Evolutionary conservation across 2,329 filamentous ascomycete genomes (phyloP), one percentile per base, ranked within the genome.

Genomic region (Leptosphaerulina australis): DNA sequence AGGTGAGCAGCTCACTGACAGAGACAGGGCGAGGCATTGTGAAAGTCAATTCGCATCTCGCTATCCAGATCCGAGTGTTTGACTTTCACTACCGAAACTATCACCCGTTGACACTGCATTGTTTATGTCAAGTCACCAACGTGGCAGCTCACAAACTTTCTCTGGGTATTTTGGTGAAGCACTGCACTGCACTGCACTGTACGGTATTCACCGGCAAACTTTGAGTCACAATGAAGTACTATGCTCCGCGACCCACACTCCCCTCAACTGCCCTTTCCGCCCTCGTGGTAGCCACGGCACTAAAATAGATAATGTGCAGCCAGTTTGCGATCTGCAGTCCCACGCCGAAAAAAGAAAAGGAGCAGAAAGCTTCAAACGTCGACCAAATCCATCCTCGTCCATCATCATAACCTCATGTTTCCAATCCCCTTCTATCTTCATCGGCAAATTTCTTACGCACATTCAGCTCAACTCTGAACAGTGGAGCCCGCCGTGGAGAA

Each of bases 81-180:
- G 21, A 44, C 21, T 11, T 40, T 36, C 35, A 18, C 41, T 37
- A 45, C 41, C 33, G 36, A 24, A 31, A 28, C 20, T 22, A 17
- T 41, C 25, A 14, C 28, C 47, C 40, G 44, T 35, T 24, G 35
- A 45, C 31, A 51, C 35, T 41, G 48, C 41, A 50, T 18, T 15
- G 25, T n/a, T 12, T 25, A 36, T 44, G 40, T 35, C 39, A 35
- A 18, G 22, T 34, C 28, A 36, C 31, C 10, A 30, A 36, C 15
- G 12, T 43, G 37, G 37, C 45, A 41, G 31, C 37, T 43, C 25
- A 41, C 37, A 51, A 51, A 30, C 48, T 45, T 36, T 36, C 20
- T n/a, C n/a, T n/a, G n/a, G n/a, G n/a, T n/a, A n/a, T n/a, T n/a
- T n/a, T n/a, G n/a, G n/a, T n/a, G n/a, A n/a, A n/a, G n/a, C n/a